Base-by-base conservation (phyloP, 2,329 filamentous ascomycete genomes). In the Phialophora macrospora region DNA sequence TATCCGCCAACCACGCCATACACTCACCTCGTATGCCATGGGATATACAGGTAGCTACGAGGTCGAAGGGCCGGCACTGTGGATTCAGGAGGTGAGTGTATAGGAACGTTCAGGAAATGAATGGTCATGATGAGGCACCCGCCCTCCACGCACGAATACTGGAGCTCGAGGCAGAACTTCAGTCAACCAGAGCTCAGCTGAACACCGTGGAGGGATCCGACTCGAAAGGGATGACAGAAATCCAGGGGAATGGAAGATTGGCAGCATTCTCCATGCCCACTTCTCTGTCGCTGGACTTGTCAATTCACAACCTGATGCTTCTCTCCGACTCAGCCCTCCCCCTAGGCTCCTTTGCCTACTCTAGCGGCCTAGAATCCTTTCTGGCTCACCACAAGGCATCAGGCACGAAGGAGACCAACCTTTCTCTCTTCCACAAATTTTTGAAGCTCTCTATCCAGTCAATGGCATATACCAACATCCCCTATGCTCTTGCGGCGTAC, bases 301-400 rank as follows among this genome's bases (percentile, higher is more conserved):
- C 71, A 38, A 59, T 66, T 8, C 70, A 71, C 65, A 71, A 71
- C 28, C 80, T 89, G 11, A 81, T 88, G 52, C 80, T 88, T 17
- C 82, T 89, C 30, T 84, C 87, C 60, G 87, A 89, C 76, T 88
- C 86, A 22, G 86, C 86, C 20, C 81, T 89, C 1, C 87, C 87
- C 0, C 77, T 89, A 1, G 87, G 87, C 54, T 88, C 87, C 0
- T 89, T 89, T 74, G 87, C 87, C 68, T 89, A 88, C 78, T 87
- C 84, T 74, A 86, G 81, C 72, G 87, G 87, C 4, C 78, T 89
- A 20, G 87, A 89, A 74, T 88, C 86, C 22, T 88, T 85, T 73
- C 82, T 89, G 60, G 85, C 84, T 2, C 87, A 89, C 73, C 77
- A 80, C 68, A 82, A 81, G 64, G 52, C 52, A n/a, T 55, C 52